Percentiles rank a stretch among this genome's conserved stretches.
Evolutionary conservation across 139 green algal genomes (phyloP).

Genomic region (Mesostigma viride): DNA sequence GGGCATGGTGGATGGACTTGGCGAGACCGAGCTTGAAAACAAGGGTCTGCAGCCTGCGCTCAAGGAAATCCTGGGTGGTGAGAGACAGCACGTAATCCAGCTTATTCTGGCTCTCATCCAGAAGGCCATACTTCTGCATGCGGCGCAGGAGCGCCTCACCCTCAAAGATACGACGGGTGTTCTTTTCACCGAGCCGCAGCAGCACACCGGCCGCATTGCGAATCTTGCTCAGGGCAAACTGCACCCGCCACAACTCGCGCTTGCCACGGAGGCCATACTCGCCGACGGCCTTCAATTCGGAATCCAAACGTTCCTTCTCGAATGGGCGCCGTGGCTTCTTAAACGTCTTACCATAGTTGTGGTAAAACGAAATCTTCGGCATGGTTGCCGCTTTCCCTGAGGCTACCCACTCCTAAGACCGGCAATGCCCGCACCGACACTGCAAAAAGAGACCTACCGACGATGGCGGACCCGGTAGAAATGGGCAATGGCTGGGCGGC

Average conservation of each 20-base stretch:
- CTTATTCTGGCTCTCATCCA: slow-evolving; percentile 84
- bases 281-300: slow-evolving; percentile 97
- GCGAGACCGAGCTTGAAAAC: slow-evolving; percentile 99
- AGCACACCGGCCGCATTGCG: slow-evolving; percentile 85
- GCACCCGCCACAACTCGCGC: slow-evolving; percentile 98
- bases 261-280: slow-evolving; percentile 99
- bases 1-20: slow-evolving; percentile 97
- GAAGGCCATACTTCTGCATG: slow-evolving; percentile 95
- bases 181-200: slow-evolving; percentile 93
- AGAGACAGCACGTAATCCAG: slow-evolving; percentile 98
- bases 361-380: too few relatives aligned
- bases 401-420: too few relatives aligned
- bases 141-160: slow-evolving; percentile 62
- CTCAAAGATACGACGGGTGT: slow-evolving; percentile 92
- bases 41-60: slow-evolving; percentile 86
- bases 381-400: too few relatives aligned
- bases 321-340: slow-evolving; percentile 97
- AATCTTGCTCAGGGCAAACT: slow-evolving; percentile 74
- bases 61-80: slow-evolving; percentile 73
- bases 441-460: too few relatives aligned
- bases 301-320: slow-evolving; percentile 98
- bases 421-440: too few relatives aligned
- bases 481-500: too few relatives aligned
- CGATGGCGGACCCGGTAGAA: too few relatives aligned
- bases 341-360: slow-evolving; percentile 99